Percentiles rank a stretch among this genome's conserved stretches.
These are phyloP conservation scores for Usnea hakonensis DNA, from an alignment of 495 filamentous ascomycete species.

Conservation along the genomic window DNA sequence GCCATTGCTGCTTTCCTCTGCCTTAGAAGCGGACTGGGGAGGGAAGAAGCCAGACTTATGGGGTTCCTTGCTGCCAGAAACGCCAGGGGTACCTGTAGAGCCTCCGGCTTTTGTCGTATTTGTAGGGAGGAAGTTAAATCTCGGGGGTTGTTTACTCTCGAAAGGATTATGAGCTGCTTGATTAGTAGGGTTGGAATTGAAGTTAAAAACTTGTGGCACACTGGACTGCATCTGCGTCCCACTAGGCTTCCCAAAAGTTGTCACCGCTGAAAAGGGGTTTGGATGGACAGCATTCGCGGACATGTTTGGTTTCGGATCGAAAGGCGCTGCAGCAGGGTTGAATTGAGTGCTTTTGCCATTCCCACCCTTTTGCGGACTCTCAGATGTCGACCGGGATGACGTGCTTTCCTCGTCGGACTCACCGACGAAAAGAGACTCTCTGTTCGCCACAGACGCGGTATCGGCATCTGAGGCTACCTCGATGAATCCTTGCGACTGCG, in stretches of 20 bases:
- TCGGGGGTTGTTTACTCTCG: constrained; percentile 8
- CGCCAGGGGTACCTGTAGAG: neutral
- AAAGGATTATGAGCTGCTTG: neutral
- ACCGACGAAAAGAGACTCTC: constrained; percentile 40
- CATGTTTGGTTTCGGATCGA: neutral
- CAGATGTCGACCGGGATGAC: constrained; percentile 2
- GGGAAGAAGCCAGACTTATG: neutral
- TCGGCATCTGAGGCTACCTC: constrained; percentile 28
- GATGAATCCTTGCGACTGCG: constrained; percentile 40
- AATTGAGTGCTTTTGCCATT: constrained; percentile 9
- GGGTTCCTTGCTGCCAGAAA: neutral
- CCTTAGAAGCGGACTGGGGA: neutral
- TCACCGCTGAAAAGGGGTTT: neutral
- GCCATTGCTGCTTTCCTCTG: neutral
- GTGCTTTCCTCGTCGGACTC: constrained; percentile 30
- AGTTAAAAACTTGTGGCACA: neutral
- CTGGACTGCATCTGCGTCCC: neutral
- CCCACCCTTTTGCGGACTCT: constrained; percentile 1
- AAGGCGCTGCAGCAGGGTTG: constrained; percentile 5
- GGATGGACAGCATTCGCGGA: neutral
- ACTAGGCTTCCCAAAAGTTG: constrained; percentile 8
- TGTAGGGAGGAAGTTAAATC: constrained; percentile 1
- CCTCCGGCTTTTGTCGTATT: neutral
- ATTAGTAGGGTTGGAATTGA: constrained; percentile 1
- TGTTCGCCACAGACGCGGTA: constrained; percentile 20